phyloP scores from a whole-genome alignment of 148 eudicot species.

The Oxyria digyna region DNA sequence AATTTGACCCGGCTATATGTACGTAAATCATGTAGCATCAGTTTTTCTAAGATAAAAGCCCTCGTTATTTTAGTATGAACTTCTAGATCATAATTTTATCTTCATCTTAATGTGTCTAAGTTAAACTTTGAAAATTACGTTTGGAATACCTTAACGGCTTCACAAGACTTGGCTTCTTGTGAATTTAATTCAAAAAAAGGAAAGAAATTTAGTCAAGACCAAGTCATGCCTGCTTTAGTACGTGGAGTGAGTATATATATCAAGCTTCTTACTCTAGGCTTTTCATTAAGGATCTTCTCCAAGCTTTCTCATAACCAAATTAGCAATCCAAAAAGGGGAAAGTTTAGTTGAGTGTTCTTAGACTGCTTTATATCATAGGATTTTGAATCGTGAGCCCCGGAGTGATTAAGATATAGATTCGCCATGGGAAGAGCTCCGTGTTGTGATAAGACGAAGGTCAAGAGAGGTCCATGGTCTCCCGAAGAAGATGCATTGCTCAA shows the following conservation, averaged over 20 bases:
- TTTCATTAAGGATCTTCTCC: not conserved
- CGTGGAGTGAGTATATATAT: not conserved
- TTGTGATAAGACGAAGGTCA: constrained; percentile 28
- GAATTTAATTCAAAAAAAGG: not conserved
- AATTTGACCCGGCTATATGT: not conserved
- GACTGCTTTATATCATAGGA: too few species aligned
- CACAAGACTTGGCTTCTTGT: not conserved
- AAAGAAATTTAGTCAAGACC: not conserved
- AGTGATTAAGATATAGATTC: too few species aligned
- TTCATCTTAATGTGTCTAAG: not conserved
- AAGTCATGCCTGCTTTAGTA: constrained; percentile 3
- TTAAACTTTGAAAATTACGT: too few species aligned
- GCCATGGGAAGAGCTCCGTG: constrained; percentile 36
- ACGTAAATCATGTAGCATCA: not conserved
- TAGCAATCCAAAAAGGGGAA: not conserved
- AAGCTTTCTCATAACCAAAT: not conserved
- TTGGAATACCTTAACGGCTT: too few species aligned
- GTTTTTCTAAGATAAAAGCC: not conserved
- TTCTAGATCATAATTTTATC: not conserved
- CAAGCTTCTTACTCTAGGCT: constrained; percentile 1
- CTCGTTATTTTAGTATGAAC: not conserved
- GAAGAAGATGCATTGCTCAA: constrained; percentile 26
- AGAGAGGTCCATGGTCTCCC: constrained; percentile 29
- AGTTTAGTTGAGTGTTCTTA: not conserved
- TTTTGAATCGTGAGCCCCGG: too few species aligned